A percentile compares a stretch with the other conserved stretches of the same genome.
These are phyloP conservation scores for Chloroidium sp. DNA, from an alignment of 163 green algal species.

Conservation along the genomic window DNA sequence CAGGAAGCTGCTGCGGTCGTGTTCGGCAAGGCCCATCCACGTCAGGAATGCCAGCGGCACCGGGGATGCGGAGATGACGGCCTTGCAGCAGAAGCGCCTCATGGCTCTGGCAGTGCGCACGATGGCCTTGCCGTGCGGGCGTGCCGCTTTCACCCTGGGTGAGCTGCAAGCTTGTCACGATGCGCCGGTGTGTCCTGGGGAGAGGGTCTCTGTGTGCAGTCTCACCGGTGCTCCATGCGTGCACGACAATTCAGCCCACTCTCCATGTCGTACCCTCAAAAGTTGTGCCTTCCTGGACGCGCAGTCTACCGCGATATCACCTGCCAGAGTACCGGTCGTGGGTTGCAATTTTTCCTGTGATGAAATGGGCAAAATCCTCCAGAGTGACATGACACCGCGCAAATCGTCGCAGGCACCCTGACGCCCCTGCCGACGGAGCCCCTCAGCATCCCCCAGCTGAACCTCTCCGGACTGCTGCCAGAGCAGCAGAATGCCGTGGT, in stretches of 20 bases:
- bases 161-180: too few relatives aligned
- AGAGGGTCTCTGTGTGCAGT: too few relatives aligned
- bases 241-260: too few relatives aligned
- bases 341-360: too few relatives aligned
- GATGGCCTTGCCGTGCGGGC: slow-evolving; percentile 67
- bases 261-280: too few relatives aligned
- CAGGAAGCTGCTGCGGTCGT: slow-evolving; percentile 33
- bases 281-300: too few relatives aligned
- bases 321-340: too few relatives aligned
- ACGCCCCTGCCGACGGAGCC: slow-evolving; percentile 71
- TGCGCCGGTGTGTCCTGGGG: too few relatives aligned
- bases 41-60: slow-evolving; percentile 18
- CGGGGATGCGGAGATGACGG: slow-evolving; percentile 32
- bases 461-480: slow-evolving; percentile 53
- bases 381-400: too few relatives aligned
- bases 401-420: slow-evolving; percentile 37
- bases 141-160: slow-evolving; percentile 77
- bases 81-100: slow-evolving; percentile 67
- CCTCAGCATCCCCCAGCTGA: slow-evolving; percentile 67
- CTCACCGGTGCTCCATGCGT: too few relatives aligned
- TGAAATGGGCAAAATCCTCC: too few relatives aligned
- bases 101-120: slow-evolving; percentile 62
- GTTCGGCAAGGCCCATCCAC: slow-evolving; percentile 27
- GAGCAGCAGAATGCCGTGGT: slow-evolving; percentile 56
- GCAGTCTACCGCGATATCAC: too few relatives aligned